Evolutionary conservation across 306 rosid species (phyloP), one percentile per base, ranked within the genome.

Genomic region (Purshia tridentata): DNA sequence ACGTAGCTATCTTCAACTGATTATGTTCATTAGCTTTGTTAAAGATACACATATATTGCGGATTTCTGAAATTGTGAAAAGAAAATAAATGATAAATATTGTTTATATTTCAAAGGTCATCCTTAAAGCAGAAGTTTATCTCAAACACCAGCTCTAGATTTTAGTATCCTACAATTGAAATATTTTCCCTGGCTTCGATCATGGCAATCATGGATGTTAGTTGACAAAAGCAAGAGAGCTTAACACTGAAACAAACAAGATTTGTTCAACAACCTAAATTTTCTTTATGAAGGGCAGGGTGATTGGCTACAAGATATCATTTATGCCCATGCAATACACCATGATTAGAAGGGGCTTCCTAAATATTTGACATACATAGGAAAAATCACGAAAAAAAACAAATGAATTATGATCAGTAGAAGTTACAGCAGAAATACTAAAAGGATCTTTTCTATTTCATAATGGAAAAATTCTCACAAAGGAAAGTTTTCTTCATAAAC

Each of bases 1-100:
- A 29, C 37, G 19, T 42, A 62, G 46, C 18, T 20, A 67, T 55
- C 15, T 22, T 47, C 42, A 58, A 22, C 4, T 81, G 65, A 59
- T n/a, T 59, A 15, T 55, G 72, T 53, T 49, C 51, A 39, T 29
- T 49, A 47, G 51, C 20, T 57, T 57, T 57, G 15, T 19, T 57
- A 57, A 12, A 13, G 2, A 29, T 0, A 29, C 2, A 29, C 35
- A 29, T 29, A 29, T 29, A 29, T 29, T 29, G 35, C 35, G 1
- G 35, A 29, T 29, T 29, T 29, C 35, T 29, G 2, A 29, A 29
- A 29, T 2, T 29, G 35, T 29, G 35, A 29, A 29, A 29, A 29
- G 35, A 29, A 29, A 29, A 1, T 29, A 29, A 29, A 29, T 29
- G 35, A 29, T 29, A 29, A 29, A 29, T 29, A 29, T 29, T 29